Conservation (phyloP, 306 rosid species). For the Cucumis cinereus region DNA sequence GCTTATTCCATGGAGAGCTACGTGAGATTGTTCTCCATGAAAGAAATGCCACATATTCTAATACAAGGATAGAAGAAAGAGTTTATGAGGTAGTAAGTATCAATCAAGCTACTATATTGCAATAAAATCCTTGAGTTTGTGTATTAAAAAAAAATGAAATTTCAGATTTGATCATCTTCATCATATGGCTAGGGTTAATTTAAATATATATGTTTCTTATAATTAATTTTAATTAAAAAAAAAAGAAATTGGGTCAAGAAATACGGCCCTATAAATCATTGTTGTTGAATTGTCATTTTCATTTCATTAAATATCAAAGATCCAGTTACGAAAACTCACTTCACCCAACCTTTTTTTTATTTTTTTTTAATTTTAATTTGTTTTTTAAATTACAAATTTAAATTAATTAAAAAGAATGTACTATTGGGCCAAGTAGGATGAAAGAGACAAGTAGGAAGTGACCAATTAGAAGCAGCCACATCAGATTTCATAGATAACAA, state of each 20-base stretch:
- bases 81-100: neutral
- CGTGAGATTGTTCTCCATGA: too few relatives aligned
- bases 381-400: neutral
- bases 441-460: neutral
- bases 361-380: neutral
- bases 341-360: neutral
- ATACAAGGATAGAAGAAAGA: neutral
- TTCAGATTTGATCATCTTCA: neutral
- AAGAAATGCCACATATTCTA: neutral
- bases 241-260: neutral
- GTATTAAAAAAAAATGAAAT: neutral
- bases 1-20: too few relatives aligned
- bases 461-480: neutral
- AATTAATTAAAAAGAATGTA: neutral
- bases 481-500: neutral
- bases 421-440: neutral
- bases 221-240: too few relatives aligned
- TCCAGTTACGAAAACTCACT: slow-evolving; percentile 6
- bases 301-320: slow-evolving; percentile 10
- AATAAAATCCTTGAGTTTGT: neutral
- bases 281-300: slow-evolving; percentile 12
- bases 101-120: neutral
- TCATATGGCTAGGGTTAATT: neutral
- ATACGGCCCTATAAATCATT: slow-evolving; percentile 2
- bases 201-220: too few relatives aligned